Base-by-base conservation (phyloP, 2,329 filamentous ascomycete species). In the Botrytis sinoallii region DNA sequence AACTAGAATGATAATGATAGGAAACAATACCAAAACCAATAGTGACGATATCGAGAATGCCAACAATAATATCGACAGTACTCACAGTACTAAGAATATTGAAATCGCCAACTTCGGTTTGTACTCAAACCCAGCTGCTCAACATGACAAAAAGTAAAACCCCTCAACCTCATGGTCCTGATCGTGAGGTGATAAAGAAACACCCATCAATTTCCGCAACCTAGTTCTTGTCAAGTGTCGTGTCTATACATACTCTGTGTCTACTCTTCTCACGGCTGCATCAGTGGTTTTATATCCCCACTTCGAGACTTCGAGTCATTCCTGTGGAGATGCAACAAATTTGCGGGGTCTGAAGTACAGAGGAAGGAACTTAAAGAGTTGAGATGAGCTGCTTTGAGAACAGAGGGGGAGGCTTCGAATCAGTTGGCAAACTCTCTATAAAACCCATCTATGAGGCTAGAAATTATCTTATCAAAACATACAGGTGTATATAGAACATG, bases 21-120 rank as follows among this genome's bases (percentile, higher is more conserved):
- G 6, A 22, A 48, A 22, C 0, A 8, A 48, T 6, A 48, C 3
- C 20, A 25, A 48, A 3, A 0, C 22, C 1, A 48, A 25, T 10
- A 22, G 46, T 25, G 5, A 25, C 22, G 5, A n/a, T 55, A 16
- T 14, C 16, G 25, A 55, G 25, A n/a, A 12, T 2, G n/a, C 10
- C 10, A n/a, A n/a, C 9, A n/a, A 6, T 2, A 52, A 1, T 52
- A 52, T 12, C 4, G 48, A 55, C 4, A 55, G 4, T 25, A 10
- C 1, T 22, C 20, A 12, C 20, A 48, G 12, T n/a, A n/a, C 25
- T n/a, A 55, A 16, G 2, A 16, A 55, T 16, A 55, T 7, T n/a
- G 12, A 14, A n/a, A 7, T 16, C 0, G 1, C 7, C 5, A 2
- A n/a, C 25, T 1, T 12, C 4, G 2, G 10, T n/a, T 2, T 16